phyloP scores from a whole-genome alignment of 331 rosid genomes.

The Quercus phellos region DNA sequence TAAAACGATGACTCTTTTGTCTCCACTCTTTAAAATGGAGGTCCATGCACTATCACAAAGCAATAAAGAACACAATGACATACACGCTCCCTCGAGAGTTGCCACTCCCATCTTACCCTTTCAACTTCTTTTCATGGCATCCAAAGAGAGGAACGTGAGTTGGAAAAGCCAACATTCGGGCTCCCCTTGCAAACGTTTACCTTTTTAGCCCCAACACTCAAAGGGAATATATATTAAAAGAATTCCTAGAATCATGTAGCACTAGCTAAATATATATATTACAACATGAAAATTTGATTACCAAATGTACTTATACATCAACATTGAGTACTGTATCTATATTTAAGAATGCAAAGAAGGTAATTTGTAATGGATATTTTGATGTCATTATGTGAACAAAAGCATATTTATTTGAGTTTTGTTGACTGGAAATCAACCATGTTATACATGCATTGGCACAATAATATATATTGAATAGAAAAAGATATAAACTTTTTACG shows the following conservation, averaged over 20 bases:
- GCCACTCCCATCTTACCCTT: constrained; percentile 22
- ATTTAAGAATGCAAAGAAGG: not conserved
- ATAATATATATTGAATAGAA: not conserved
- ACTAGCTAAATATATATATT: not conserved
- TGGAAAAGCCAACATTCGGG: constrained; percentile 7
- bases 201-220: not conserved
- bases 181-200: not conserved
- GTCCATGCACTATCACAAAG: constrained; percentile 57
- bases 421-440: no score
- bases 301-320: not conserved
- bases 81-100: constrained; percentile 57
- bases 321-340: not conserved
- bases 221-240: not conserved
- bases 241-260: not conserved
- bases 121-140: constrained; percentile 56
- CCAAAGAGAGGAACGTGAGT: constrained; percentile 37
- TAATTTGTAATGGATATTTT: not conserved
- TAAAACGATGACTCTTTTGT: constrained; percentile 56
- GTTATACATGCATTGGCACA: no score
- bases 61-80: constrained; percentile 34
- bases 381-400: not conserved
- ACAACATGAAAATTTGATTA: no score
- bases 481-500: not conserved
- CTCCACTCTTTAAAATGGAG: constrained; percentile 49
- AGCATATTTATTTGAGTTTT: no score